Evolutionary conservation across 345 rosid genomes (phyloP).

Genomic region (Raphanus raphanistrum): DNA sequence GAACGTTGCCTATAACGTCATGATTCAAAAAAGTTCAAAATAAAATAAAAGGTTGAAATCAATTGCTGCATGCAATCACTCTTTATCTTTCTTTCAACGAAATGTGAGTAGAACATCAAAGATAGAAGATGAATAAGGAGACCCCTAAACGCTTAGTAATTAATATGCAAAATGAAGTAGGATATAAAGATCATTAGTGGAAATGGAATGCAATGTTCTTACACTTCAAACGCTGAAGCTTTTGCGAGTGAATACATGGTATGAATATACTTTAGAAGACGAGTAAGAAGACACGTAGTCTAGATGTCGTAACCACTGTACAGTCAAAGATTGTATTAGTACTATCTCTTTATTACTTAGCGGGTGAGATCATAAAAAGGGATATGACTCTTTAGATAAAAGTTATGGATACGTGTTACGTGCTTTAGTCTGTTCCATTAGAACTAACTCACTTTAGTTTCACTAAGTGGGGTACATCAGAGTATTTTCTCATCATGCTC

Average conservation of each 20-base stretch:
- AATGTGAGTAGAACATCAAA: not conserved
- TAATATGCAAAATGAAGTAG: not conserved
- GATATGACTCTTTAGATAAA: not conserved
- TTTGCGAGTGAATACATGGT: not conserved
- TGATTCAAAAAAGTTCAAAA: not conserved
- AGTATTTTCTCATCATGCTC: not conserved
- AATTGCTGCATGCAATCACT: not conserved
- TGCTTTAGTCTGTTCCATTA: constrained; percentile 3
- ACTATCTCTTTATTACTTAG: not conserved
- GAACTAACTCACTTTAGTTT: not conserved
- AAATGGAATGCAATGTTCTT: not conserved
- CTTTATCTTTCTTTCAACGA: not conserved
- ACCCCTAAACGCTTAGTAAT: not conserved
- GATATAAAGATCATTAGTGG: not conserved
- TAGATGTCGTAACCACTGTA: not conserved
- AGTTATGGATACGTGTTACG: constrained; percentile 26
- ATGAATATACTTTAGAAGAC: not conserved
- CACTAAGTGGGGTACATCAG: constrained; percentile 16
- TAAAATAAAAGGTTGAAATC: not conserved
- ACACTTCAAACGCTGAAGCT: not conserved
- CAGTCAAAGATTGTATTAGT: not conserved
- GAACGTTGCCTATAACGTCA: constrained; percentile 11
- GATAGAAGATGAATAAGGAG: not conserved
- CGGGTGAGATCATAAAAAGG: constrained; percentile 18
- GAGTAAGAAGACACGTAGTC: not conserved